Base-by-base conservation (phyloP, 257 asterid genomes). In the Henckelia pumila region DNA sequence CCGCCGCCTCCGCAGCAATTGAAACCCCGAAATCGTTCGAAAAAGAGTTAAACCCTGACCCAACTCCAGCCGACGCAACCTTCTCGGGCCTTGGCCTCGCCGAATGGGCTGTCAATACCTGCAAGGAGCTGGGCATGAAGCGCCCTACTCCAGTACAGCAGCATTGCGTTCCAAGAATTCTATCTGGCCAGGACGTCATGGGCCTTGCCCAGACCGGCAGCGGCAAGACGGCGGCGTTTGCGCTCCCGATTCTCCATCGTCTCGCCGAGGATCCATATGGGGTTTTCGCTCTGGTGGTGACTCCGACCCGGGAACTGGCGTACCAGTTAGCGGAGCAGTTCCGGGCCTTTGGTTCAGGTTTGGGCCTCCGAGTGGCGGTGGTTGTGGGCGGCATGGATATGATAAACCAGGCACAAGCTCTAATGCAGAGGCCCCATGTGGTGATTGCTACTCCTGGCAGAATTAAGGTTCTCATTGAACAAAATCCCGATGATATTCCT, bases 401-500 rank as follows among this genome's bases (percentile, higher is more conserved):
- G 80, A 75, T 88, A 14, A 84, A 50, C 72, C 99, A 94, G 82
- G 66, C 98, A 0, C 87, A 84, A 78, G 64, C 84, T 37, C 76
- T 94, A 67, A 79, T 79, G 76, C 84, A 66, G 76, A 83, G 93
- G 76, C 98, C 99, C 0, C 99, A 94, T 53, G 79, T 94, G 64
- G 96, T 94, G 68, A 86, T 94, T 16, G 86, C 97, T 16, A 94
- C 99, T 24, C 99, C 99, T 2, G 99, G 99, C 10, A 83, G 99
- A 81, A 86, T 94, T 75, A 94, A 88, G 78, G 92, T 82, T 74
- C 95, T 94, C 20, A 87, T 94, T 58, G 85, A 89, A 61, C 75
- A 83, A 66, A 87, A 83, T 83, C 89, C 97, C 44, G 92, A 83
- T 61, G 88, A 89, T 70, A 75, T 94, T 68, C 88, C 93, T 24